phyloP scores from a whole-genome alignment of 106 monocot genomes.

The Allium cepa region DNA sequence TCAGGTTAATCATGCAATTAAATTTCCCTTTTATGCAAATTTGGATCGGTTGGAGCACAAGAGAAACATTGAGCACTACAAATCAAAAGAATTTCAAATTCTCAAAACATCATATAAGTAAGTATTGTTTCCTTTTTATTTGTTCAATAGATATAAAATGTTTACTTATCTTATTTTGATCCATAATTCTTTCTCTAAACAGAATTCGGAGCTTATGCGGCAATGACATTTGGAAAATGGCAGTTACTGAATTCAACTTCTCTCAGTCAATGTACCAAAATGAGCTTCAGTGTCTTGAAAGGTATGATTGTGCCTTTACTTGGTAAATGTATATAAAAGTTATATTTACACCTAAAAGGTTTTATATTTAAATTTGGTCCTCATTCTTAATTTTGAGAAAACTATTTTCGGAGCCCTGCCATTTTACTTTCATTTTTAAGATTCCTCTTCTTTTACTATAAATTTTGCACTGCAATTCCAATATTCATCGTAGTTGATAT shows the following conservation, averaged over 20 bases:
- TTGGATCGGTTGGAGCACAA: constrained; percentile 84
- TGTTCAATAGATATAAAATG: not conserved
- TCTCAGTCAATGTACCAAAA: constrained; percentile 47
- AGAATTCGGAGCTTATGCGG: constrained; percentile 14
- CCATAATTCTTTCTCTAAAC: constrained; percentile 1
- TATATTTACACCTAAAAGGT: no score
- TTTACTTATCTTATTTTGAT: not conserved
- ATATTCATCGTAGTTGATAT: no score
- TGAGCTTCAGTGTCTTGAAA: constrained; percentile 65
- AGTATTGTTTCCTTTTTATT: constrained; percentile 6
- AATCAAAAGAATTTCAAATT: constrained; percentile 10
- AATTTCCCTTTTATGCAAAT: constrained; percentile 48
- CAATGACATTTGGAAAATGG: constrained; percentile 40
- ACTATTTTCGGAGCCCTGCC: not conserved
- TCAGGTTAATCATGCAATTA: constrained; percentile 67
- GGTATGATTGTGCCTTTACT: constrained; percentile 24
- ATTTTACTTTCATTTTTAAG: not conserved
- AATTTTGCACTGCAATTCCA: no score
- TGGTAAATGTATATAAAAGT: not conserved
- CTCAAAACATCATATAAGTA: constrained; percentile 50
- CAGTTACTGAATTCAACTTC: constrained; percentile 50
- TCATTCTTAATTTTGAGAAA: no score
- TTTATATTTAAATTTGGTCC: no score
- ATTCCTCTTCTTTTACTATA: no score
- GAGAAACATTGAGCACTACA: constrained; percentile 57